phyloP scores from a whole-genome alignment of 2,329 filamentous ascomycete species.

The Colletotrichum theobromicola region DNA sequence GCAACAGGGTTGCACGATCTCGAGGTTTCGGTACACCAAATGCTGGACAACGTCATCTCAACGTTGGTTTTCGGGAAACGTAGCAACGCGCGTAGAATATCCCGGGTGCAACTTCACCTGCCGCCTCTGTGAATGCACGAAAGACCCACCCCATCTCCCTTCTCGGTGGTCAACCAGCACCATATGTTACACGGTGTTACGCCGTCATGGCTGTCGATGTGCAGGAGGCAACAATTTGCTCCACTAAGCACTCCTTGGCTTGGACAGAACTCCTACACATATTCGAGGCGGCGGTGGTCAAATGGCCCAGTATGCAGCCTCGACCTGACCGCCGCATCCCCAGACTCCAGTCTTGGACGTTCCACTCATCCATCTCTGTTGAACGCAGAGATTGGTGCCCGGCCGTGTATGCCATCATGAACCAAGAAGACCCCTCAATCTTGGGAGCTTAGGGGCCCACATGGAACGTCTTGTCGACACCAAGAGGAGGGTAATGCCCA shows the following conservation, averaged over 20 bases:
- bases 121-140: not conserved
- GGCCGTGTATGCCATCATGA: not conserved
- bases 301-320: not conserved
- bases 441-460: not conserved
- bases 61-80: not conserved
- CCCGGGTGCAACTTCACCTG: not conserved
- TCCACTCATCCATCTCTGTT: slow-evolving; percentile 11
- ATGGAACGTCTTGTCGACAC: not conserved
- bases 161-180: not conserved
- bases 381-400: not conserved
- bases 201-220: not conserved
- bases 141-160: not conserved
- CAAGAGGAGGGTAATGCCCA: not conserved
- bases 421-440: not conserved
- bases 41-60: not conserved
- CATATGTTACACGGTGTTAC: not conserved
- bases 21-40: not conserved
- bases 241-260: slow-evolving; percentile 1
- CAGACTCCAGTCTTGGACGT: slow-evolving; percentile 1
- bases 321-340: not conserved
- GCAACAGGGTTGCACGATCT: not conserved
- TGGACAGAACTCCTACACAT: not conserved
- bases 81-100: not conserved
- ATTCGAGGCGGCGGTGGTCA: not conserved
- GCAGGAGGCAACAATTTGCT: not conserved